phyloP scores from a whole-genome alignment of 805 yeast species.

The Yarrowia sp. region DNA sequence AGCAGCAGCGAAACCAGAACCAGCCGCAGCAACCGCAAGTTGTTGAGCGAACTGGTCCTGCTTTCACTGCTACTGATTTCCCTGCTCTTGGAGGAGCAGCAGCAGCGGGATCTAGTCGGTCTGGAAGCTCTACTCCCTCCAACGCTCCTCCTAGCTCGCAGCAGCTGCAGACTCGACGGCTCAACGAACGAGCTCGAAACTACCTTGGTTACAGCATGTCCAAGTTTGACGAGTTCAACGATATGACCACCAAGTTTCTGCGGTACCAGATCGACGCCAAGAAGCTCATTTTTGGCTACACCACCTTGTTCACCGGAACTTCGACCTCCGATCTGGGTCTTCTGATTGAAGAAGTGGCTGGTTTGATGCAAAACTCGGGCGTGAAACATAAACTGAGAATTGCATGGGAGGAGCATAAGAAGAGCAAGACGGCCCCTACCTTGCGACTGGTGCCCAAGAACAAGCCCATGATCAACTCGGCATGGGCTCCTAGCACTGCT shows the following conservation, averaged over 20 bases:
- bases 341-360: constrained; percentile 30
- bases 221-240: constrained; percentile 50
- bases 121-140: constrained; percentile 2
- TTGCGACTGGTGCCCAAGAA: background rate
- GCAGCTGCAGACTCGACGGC: constrained; percentile 55
- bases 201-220: constrained; percentile 57
- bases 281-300: constrained; percentile 50
- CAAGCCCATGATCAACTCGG: constrained; percentile 27
- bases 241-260: constrained; percentile 50
- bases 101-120: background rate
- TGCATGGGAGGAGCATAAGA: constrained; percentile 27
- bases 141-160: constrained; percentile 36
- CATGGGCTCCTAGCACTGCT: constrained; percentile 1
- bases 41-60: constrained; percentile 19
- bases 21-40: constrained; percentile 20
- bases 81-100: constrained; percentile 33
- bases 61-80: constrained; percentile 30
- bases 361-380: constrained; percentile 12
- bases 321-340: constrained; percentile 21
- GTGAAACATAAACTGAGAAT: constrained; percentile 1
- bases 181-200: constrained; percentile 83
- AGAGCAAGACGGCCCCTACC: constrained; percentile 13
- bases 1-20: background rate
- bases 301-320: constrained; percentile 47
- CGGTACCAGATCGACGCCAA: constrained; percentile 48